Base-by-base conservation (phyloP, 768 basidiomycete genomes). In the Holtermannia corniformis region DNA sequence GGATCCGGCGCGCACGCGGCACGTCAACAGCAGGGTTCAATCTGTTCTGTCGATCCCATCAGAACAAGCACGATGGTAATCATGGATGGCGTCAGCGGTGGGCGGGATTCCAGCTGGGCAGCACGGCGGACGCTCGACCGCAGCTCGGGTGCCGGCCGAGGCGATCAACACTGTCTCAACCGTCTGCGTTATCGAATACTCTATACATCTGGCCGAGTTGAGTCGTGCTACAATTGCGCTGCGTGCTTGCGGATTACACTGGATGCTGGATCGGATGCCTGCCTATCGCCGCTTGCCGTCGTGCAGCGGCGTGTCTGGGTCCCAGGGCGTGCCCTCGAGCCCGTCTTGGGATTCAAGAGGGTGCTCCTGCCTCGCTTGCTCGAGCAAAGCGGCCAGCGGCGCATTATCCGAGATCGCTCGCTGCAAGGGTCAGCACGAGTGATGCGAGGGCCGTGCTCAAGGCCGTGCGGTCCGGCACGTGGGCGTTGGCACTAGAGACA, bases 281-380 rank as follows among this genome's bases (percentile, higher is more conserved):
- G 32, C 32, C 16, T 16, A 37, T 37, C 16, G 7, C 16, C 32
- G 7, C 32, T 37, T 37, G 32, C 32, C 32, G 10, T 37, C 32
- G 32, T 16, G 7, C 32, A 37, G 7, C 10, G 32, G 32, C 32
- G 32, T 37, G 32, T 54, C 53, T n/a, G 55, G 45, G 41, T 65
- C 67, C 67, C 67, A 68, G 1, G 58, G 49, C 3, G 67, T 68
- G 16, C 64, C 67, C 25, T 52, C 53, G 41, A 65, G 45, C 5
- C 64, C 57, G 23, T 54, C 52, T 44, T 61, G 57, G 44, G 27
- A 58, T 14, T 67, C 58, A 26, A 78, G 61, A 5, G 87, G 86
- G 64, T 87, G 85, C 58, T 91, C 87, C 47, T 81, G 78, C 52
- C 84, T 76, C 1, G 92, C 88, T 64, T 88, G 85, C 46, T 84